A percentile compares a stretch with the other conserved stretches of the same genome.
Conservation (phyloP, 2,329 filamentous ascomycete genomes). For the Ophiostoma australiae region DNA sequence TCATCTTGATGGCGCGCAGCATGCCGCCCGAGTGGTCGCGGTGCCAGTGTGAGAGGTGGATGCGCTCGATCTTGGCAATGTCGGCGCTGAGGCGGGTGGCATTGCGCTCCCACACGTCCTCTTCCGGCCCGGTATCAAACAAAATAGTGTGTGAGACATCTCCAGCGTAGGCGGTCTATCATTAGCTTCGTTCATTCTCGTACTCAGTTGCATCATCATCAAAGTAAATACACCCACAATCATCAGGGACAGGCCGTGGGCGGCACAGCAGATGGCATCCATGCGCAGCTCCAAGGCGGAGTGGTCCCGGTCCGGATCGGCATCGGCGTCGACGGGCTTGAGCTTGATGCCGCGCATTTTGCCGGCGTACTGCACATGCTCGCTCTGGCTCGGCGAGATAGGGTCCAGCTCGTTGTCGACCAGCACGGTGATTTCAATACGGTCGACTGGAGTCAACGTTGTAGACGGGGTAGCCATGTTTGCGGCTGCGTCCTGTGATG, state of each 20-base stretch:
- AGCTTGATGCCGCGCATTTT: constrained; percentile 41
- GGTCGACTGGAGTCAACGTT: constrained; percentile 27
- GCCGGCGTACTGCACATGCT: constrained; percentile 41
- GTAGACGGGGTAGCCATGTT: not conserved
- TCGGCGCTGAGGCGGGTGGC: constrained; percentile 41
- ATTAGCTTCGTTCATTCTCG: too few relatives aligned
- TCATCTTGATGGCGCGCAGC: constrained; percentile 44
- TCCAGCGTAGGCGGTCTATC: not conserved
- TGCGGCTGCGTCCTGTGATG: not conserved
- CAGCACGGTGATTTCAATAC: constrained; percentile 45
- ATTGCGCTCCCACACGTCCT: constrained; percentile 48
- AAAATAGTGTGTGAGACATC: constrained; percentile 35
- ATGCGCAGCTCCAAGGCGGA: constrained; percentile 44
- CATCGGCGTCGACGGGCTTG: constrained; percentile 33
- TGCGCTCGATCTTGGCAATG: constrained; percentile 41
- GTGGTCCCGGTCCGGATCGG: constrained; percentile 38
- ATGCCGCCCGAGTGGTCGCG: constrained; percentile 52
- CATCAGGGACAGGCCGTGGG: constrained; percentile 50
- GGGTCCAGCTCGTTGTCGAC: constrained; percentile 53
- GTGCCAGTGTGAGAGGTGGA: constrained; percentile 52
- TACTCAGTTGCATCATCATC: too few relatives aligned
- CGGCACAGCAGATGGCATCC: constrained; percentile 49
- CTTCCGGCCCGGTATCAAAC: constrained; percentile 52
- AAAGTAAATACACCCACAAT: constrained; percentile 36
- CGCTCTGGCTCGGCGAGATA: constrained; percentile 44